phyloP scores from a whole-genome alignment of 768 basidiomycete genomes.

The Boletus reticulatus region DNA sequence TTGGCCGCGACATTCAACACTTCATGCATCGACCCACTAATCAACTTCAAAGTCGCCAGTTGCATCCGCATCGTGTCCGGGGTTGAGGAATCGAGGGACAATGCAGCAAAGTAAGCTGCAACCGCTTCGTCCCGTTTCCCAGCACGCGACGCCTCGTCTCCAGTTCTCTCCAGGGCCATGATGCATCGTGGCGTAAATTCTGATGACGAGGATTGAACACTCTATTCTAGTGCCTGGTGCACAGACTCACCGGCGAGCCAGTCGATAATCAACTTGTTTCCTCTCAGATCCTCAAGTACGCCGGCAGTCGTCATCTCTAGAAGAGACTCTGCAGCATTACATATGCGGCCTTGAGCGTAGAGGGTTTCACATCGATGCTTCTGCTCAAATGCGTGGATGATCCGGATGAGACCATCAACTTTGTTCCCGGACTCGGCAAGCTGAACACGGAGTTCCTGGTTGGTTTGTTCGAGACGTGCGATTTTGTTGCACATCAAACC shows the following conservation, averaged over 20 bases:
- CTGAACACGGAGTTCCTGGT: neutral
- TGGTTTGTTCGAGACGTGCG: no score
- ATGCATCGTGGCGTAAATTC: no score
- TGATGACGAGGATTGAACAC: no score
- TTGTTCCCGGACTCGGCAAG: neutral
- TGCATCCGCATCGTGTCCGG: neutral
- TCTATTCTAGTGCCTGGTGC: fast-evolving
- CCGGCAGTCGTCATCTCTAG: neutral
- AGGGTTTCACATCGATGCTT: slow-evolving; percentile 4
- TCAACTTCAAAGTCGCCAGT: neutral
- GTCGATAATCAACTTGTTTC: neutral
- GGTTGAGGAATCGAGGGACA: neutral
- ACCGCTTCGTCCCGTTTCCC: neutral
- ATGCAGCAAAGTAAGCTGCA: neutral
- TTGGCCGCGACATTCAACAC: neutral
- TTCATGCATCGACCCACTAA: neutral
- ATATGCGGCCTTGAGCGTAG: neutral
- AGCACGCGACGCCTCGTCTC: neutral
- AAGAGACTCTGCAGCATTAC: neutral
- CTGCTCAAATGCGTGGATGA: neutral
- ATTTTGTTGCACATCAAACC: no score
- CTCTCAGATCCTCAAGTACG: neutral
- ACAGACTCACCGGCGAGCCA: slow-evolving; percentile 6
- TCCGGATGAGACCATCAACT: neutral
- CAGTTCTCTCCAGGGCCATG: neutral